Evolutionary conservation across 257 asterid species (phyloP).

Genomic region (Galeopsis tetrahit): DNA sequence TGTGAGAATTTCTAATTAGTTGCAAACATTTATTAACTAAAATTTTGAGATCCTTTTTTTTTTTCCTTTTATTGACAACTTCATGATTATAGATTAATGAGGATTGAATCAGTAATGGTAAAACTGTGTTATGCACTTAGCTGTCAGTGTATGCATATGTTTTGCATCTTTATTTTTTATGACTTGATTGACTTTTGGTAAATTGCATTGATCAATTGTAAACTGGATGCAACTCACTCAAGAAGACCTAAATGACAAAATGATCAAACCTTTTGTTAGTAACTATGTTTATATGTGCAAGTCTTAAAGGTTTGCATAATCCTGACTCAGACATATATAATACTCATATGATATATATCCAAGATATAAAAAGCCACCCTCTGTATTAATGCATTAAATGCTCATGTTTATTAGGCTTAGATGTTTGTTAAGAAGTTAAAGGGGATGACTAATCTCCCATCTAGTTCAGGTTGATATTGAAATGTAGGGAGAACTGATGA

Average conservation of each 20-base stretch:
- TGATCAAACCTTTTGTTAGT: not conserved
- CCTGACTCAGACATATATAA: not conserved
- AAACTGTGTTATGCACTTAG: not conserved
- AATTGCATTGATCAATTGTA: not conserved
- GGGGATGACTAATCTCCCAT: not conserved
- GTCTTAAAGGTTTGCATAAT: not conserved
- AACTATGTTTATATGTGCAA: not conserved
- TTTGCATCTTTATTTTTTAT: not conserved
- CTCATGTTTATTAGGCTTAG: constrained; percentile 9
- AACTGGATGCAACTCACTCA: not conserved
- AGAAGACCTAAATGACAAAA: not conserved
- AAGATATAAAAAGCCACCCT: not conserved
- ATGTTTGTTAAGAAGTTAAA: not conserved
- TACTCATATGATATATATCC: not conserved
- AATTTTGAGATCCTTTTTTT: not conserved
- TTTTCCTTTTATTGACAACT: not conserved
- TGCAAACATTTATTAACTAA: not conserved
- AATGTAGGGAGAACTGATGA: not conserved
- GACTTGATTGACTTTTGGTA: not conserved
- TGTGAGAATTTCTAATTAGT: not conserved
- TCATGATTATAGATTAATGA: constrained; percentile 8
- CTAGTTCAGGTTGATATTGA: not conserved
- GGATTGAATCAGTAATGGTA: not conserved
- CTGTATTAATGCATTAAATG: constrained; percentile 1
- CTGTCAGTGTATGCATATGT: not conserved